Evolutionary conservation across 164 flowering plant genomes (phyloP).

Genomic region (Annona cherimola): DNA sequence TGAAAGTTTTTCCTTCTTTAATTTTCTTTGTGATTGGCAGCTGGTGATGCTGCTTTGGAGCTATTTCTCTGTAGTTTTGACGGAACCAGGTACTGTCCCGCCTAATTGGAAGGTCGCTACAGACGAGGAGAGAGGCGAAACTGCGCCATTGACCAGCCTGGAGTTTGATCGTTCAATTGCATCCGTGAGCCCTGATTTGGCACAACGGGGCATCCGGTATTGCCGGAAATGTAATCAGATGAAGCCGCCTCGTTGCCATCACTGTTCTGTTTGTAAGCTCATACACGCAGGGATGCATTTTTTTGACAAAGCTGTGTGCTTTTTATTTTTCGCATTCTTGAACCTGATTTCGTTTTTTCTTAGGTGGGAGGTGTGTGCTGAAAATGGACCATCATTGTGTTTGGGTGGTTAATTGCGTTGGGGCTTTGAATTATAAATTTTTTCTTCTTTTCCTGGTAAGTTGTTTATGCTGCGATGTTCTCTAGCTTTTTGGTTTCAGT

Average conservation of each 20-base stretch:
- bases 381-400: slow-evolving; percentile 99
- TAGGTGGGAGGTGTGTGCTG: slow-evolving; percentile 97
- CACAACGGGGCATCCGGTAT: slow-evolving; percentile 45
- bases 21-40: slow-evolving; percentile 32
- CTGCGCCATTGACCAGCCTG: slow-evolving; percentile 52
- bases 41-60: slow-evolving; percentile 95
- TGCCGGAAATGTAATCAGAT: slow-evolving; percentile 91
- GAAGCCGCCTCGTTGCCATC: slow-evolving; percentile 99
- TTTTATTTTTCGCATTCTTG: not conserved
- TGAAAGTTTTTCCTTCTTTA: not conserved
- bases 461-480: not conserved
- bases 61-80: slow-evolving; percentile 88
- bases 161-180: slow-evolving; percentile 30
- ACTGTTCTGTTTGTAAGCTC: slow-evolving; percentile 96
- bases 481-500: not conserved
- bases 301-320: not conserved
- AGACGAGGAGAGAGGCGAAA: slow-evolving; percentile 91
- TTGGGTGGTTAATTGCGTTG: slow-evolving; percentile 99
- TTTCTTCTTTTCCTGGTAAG: slow-evolving; percentile 95
- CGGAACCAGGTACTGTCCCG: slow-evolving; percentile 94
- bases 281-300: not conserved
- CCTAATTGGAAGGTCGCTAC: slow-evolving; percentile 76
- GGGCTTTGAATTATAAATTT: slow-evolving; percentile 91
- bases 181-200: slow-evolving; percentile 27
- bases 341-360: slow-evolving; percentile 2